Evolutionary conservation across 305 asterid genomes (phyloP).

Genomic region (Ajuga reptans): DNA sequence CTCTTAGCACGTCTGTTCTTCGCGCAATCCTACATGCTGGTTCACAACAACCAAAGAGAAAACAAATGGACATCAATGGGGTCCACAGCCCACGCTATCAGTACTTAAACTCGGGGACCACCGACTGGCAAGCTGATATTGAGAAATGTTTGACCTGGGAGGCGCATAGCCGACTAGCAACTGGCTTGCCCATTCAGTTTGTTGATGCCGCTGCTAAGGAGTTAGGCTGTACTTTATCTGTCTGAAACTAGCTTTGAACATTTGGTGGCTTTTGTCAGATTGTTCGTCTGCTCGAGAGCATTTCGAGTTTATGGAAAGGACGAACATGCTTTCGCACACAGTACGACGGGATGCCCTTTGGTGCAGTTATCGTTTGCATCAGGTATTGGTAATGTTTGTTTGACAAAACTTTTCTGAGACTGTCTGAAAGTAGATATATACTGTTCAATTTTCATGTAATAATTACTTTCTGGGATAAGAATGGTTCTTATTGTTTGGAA

Average conservation of each 20-base stretch:
- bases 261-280: neutral
- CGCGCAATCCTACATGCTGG: conserved; percentile 66
- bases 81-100: conserved; percentile 42
- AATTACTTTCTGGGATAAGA: neutral
- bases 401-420: neutral
- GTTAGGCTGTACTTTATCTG: conserved; percentile 58
- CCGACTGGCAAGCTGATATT: conserved; percentile 63
- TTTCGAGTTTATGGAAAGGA: neutral
- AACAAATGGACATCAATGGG: conserved; percentile 33
- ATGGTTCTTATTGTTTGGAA: neutral
- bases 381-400: conserved; percentile 21
- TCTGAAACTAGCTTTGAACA: conserved; percentile 24
- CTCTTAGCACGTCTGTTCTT: conserved; percentile 89
- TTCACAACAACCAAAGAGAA: conserved; percentile 37
- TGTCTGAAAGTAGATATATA: conserved; percentile 13
- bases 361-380: neutral
- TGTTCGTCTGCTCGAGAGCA: neutral
- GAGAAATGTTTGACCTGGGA: conserved; percentile 88
- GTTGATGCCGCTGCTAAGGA: conserved; percentile 80
- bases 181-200: conserved; percentile 61
- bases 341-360: neutral
- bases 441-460: conserved; percentile 15
- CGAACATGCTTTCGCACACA: neutral
- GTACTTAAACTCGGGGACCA: conserved; percentile 38
- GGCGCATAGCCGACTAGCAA: conserved; percentile 73